phyloP scores from a whole-genome alignment of 352 stramenopile genomes.

The Phytophthora uliginosa region DNA sequence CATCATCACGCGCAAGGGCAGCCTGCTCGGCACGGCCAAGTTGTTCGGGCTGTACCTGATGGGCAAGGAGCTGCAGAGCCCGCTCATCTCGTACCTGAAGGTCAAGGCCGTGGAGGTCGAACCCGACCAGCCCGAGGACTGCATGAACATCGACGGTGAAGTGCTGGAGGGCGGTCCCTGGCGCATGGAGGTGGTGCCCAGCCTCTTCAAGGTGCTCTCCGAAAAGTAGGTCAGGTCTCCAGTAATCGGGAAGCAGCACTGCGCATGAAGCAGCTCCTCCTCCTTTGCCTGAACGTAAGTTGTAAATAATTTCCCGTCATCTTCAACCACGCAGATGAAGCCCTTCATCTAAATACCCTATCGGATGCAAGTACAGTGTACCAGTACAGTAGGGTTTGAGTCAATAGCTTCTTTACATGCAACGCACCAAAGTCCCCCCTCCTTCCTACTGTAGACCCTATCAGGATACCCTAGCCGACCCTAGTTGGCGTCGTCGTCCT shows the following conservation, averaged over 20 bases:
- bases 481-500: constrained; percentile 70
- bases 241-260: constrained; percentile 16
- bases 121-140: constrained; percentile 65
- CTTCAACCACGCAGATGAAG: not conserved
- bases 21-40: constrained; percentile 51
- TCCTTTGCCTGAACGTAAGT: constrained; percentile 28
- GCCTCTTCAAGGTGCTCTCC: constrained; percentile 88
- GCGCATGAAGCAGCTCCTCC: constrained; percentile 29
- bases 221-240: constrained; percentile 65
- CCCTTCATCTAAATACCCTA: no score
- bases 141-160: constrained; percentile 90
- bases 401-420: not conserved
- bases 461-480: no score
- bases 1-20: constrained; percentile 80
- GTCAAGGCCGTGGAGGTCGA: constrained; percentile 81
- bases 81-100: constrained; percentile 82
- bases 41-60: constrained; percentile 75
- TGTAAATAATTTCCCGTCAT: constrained; percentile 42
- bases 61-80: constrained; percentile 78
- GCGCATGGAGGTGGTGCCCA: constrained; percentile 89
- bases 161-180: constrained; percentile 73
- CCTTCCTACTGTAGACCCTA: not conserved
- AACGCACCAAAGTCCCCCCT: not conserved
- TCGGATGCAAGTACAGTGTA: no score
- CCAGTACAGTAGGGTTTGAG: no score